Evolutionary conservation across 108 stramenopile genomes (phyloP), one percentile per base, ranked within the genome.

Genomic region (Epithemia pelagica): DNA sequence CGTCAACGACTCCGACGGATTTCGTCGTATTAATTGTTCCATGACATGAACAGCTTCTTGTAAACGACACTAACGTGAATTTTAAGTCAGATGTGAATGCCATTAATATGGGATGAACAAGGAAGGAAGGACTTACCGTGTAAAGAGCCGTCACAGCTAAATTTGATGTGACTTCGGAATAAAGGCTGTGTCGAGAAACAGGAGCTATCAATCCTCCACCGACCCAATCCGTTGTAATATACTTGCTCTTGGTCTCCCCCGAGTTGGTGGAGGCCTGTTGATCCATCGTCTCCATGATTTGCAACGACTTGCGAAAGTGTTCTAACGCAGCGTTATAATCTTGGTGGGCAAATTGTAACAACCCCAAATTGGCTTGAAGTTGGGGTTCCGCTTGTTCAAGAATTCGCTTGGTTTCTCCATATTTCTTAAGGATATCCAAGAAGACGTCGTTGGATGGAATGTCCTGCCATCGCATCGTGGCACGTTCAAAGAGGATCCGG

Each of bases 11-110:
- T 66, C 33, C 0, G 81, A 71, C 2, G 96, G 95, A 71, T 94
- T 80, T 33, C 85, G 83, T 24, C 89, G 86, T 10, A 95, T 74
- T 59, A 94, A 61, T 15, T 66, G 74, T 73, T 97, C 96, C 78
- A 95, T 72, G 52, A 79, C 32, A 28, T 63, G 54, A 30, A 92
- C 81, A 2, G 84, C 82, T 56, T 77, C 62, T 30, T 82, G 57
- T 82, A 82, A 78, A 25, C 68, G 69, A 74, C 89, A 82, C 59
- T 58, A 21, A n/a, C 15, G 15, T 20, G 52, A 15, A 20, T n/a
- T 20, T 15, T 20, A 52, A 52, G 52, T 19, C 52, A 52, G 15
- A 20, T 15, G 52, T 19, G 52, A 52, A 20, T 20, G 20, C 52
- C 15, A 52, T 19, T 52, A 20, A 52, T 20, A 20, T 52, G 52